Base-by-base conservation (phyloP, 192 early-diverging fungal genomes). In the Haplosporangium gracile region DNA sequence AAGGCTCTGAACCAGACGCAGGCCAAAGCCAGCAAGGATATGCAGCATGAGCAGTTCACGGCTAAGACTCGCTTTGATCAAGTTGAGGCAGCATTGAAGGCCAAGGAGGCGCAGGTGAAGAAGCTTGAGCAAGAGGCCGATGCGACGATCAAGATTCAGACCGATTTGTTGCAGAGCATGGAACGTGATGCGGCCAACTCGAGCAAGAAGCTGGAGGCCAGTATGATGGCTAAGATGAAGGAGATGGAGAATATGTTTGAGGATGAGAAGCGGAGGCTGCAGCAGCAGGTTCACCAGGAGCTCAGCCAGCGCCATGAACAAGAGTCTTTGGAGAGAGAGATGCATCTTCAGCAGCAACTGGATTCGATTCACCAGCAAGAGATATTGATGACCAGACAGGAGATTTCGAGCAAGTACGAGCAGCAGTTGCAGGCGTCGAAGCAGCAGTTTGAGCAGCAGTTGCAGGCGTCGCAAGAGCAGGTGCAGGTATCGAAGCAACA, bases 91-190 rank as follows among this genome's bases (percentile, higher is more conserved):
- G 79, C 84, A 0, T 55, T 86, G 57, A 86, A 86, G 74, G 72
- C 84, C 8, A 80, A 86, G 53, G 79, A 86, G 42, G 79, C 76
- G 18, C 84, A 86, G 42, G 84, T 86, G 42, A 70, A 72, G 32
- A 86, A 75, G 42, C 65, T 86, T 42, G 84, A 86, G 42, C 84
- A 86, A 40, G 84, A 86, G 34, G 84, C 84, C 1, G 79, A 86
- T 60, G 84, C 84, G 1, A 86, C 84, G n/a, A 78, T 86, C 60
- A 86, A 86, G 79, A 80, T 86, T 26, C 84, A 86, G 76, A 86
- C 69, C 0, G 84, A 86, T 55, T 40, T 86, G 29, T 42, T 86
- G 70, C 84, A 86, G 60, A 86, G 84, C 36, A 86, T 86, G 84
- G 84, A 86, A 71, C 78, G 84, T n/a, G 84, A 86, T 60, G 79